These are phyloP conservation scores for Priceomyces haplophilus DNA, from an alignment of 805 yeast genomes.

Conservation along the genomic window DNA sequence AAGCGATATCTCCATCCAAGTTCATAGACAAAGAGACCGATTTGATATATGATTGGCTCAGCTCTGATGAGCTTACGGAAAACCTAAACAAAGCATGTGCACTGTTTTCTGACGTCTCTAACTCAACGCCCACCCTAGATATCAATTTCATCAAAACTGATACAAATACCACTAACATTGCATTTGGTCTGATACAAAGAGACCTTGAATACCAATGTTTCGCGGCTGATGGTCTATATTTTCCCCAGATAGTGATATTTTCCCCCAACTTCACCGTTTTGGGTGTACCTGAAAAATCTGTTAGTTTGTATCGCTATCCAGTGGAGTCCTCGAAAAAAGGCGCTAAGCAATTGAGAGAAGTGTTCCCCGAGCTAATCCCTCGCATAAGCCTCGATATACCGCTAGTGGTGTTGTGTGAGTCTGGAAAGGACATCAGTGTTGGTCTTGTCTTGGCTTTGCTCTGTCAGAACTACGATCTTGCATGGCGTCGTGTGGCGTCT, in stretches of 20 bases:
- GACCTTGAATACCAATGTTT: constrained; percentile 12
- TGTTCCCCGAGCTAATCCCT: constrained; percentile 43
- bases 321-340: constrained; percentile 56
- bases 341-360: constrained; percentile 53
- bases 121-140: constrained; percentile 7
- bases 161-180: constrained; percentile 22
- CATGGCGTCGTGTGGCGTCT: constrained; percentile 31
- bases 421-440: constrained; percentile 64
- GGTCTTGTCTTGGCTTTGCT: constrained; percentile 56
- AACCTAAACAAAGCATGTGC: constrained; percentile 15
- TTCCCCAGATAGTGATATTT: constrained; percentile 21
- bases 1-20: constrained; percentile 1
- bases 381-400: constrained; percentile 8
- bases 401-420: constrained; percentile 54
- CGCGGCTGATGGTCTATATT: constrained; percentile 1
- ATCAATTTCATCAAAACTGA: constrained; percentile 11
- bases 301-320: constrained; percentile 13
- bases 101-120: neutral
- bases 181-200: constrained; percentile 22
- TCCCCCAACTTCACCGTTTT: constrained; percentile 16
- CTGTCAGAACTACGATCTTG: constrained; percentile 41
- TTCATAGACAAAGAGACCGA: constrained; percentile 22
- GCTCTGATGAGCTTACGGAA: constrained; percentile 21
- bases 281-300: constrained; percentile 1
- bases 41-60: constrained; percentile 18